Conservation (phyloP, 495 filamentous ascomycete species). For the Cenococcum geophilum region DNA sequence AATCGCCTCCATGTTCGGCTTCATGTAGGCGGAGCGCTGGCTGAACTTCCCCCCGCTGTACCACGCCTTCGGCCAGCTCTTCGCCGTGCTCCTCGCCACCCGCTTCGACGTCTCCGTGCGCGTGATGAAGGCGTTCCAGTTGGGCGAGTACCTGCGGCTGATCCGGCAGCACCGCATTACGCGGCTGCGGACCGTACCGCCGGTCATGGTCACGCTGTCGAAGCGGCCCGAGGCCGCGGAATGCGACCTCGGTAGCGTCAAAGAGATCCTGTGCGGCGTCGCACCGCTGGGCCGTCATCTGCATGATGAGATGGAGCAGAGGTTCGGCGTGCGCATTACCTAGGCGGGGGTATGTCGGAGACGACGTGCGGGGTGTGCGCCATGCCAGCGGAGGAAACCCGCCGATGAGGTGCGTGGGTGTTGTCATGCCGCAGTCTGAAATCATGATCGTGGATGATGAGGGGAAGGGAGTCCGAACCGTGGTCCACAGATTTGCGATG, state of each 20-base stretch:
- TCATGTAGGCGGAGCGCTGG: neutral
- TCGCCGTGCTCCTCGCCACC: neutral
- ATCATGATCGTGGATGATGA: slow-evolving; percentile 9
- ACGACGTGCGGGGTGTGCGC: slow-evolving; percentile 1
- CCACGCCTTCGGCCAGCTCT: slow-evolving; percentile 8
- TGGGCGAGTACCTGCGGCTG: slow-evolving; percentile 1
- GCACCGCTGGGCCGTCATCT: neutral
- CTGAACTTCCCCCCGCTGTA: slow-evolving; percentile 9
- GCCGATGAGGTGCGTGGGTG: neutral
- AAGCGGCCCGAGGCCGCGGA: neutral
- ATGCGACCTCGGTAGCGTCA: slow-evolving; percentile 4
- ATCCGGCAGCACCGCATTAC: slow-evolving; percentile 2
- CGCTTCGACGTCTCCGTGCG: neutral
- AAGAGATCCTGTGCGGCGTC: neutral
- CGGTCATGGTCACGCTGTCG: neutral
- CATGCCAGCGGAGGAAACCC: neutral
- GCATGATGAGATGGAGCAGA: slow-evolving; percentile 1
- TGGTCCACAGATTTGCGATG: slow-evolving; percentile 1
- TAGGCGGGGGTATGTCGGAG: slow-evolving; percentile 12
- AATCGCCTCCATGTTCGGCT: neutral
- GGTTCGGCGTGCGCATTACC: neutral
- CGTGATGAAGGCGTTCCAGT: slow-evolving; percentile 4
- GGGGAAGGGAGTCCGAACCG: neutral
- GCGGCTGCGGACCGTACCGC: neutral
- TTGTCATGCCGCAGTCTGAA: neutral